These are phyloP conservation scores for Penicillium nucicola DNA, from an alignment of 495 filamentous ascomycete species.

Conservation along the genomic window DNA sequence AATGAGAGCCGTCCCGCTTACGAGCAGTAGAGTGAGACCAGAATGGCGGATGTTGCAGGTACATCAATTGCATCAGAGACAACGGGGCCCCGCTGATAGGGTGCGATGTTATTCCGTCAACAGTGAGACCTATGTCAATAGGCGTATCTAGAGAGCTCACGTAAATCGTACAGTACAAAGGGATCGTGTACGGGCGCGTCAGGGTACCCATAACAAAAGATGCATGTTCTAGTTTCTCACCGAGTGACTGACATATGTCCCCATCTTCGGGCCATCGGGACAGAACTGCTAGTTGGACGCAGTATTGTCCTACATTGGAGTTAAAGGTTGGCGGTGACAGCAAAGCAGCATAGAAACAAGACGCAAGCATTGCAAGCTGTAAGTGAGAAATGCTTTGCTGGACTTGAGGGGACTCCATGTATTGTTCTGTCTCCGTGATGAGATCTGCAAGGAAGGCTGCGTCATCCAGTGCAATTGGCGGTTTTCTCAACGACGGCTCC, in stretches of 20 bases:
- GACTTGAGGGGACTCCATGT: not conserved
- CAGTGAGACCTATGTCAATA: not conserved
- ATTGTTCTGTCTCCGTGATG: not conserved
- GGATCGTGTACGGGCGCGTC: not conserved
- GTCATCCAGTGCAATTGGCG: not conserved
- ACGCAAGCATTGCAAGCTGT: not conserved
- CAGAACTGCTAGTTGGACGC: not conserved
- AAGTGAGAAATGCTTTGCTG: not conserved
- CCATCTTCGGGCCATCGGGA: conserved; percentile 4
- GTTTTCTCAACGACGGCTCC: not conserved
- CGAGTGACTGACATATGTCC: not conserved
- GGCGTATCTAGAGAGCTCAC: not conserved
- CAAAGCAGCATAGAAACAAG: not conserved
- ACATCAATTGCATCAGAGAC: not conserved
- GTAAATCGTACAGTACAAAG: not conserved
- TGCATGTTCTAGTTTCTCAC: not conserved
- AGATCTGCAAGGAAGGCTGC: not conserved
- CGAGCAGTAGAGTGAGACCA: not conserved
- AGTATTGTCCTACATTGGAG: not conserved
- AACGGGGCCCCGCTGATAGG: not conserved
- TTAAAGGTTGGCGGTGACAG: not conserved
- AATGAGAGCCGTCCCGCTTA: not conserved
- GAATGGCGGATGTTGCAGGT: not conserved
- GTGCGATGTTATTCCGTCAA: not conserved
- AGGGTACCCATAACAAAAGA: not conserved